These are phyloP conservation scores for Geotrichum phurueaensis DNA, from an alignment of 1,139 yeast genomes.

Conservation along the genomic window DNA sequence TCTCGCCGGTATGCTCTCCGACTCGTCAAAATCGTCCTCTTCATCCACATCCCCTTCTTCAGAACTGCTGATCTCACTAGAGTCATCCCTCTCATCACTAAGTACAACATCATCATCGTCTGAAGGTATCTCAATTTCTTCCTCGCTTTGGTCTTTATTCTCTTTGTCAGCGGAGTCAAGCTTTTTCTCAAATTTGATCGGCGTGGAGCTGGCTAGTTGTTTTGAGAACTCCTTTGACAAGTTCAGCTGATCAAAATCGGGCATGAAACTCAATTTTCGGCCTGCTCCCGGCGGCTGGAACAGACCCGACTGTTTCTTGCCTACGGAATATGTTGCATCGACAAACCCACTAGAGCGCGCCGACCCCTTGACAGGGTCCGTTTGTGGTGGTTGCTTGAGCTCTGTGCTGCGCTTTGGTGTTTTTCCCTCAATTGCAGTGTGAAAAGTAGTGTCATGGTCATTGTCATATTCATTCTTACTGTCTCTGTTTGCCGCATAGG, in stretches of 20 bases:
- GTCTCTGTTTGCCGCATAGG: background rate
- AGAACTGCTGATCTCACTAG: background rate
- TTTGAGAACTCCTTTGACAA: constrained; percentile 25
- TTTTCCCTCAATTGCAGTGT: background rate
- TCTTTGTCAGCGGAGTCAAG: background rate
- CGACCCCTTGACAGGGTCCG: background rate
- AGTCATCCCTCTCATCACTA: background rate
- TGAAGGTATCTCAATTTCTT: constrained; percentile 1
- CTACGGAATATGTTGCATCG: constrained; percentile 18
- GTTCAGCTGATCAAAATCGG: constrained; percentile 23
- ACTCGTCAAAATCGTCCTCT: constrained; percentile 12
- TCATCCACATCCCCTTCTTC: constrained; percentile 15
- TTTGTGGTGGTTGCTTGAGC: background rate
- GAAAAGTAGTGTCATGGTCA: background rate
- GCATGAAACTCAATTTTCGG: constrained; percentile 29
- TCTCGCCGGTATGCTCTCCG: background rate
- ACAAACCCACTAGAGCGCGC: constrained; percentile 10
- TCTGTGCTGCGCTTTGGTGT: background rate
- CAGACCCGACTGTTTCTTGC: constrained; percentile 9
- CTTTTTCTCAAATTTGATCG: constrained; percentile 1
- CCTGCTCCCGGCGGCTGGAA: constrained; percentile 10
- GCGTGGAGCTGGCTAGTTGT: constrained; percentile 6
- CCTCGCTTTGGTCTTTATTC: constrained; percentile 6
- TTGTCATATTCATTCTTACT: background rate
- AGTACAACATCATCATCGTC: background rate